A percentile compares a stretch with the other conserved stretches of the same genome.
Conservation (phyloP, 2,329 filamentous ascomycete genomes). For the Xenosphaeropsis pyriputrescens region DNA sequence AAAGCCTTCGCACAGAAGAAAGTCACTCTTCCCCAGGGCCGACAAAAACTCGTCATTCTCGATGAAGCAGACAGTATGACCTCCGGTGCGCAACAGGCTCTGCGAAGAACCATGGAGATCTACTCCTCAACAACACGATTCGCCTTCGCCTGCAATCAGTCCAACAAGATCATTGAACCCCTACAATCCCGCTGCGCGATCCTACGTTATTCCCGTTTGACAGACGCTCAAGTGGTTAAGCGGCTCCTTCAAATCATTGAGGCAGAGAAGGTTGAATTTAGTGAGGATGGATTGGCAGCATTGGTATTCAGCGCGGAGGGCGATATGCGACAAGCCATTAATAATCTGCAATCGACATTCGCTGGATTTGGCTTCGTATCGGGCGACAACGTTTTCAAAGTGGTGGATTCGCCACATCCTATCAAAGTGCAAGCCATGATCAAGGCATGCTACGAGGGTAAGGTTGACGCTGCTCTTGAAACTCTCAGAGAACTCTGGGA, state of each 20-base stretch:
- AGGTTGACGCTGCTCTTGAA: constrained; percentile 77
- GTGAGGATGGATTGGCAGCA: constrained; percentile 88
- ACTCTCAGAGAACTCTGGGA: constrained; percentile 83
- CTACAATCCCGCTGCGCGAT: constrained; percentile 94
- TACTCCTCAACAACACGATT: constrained; percentile 94
- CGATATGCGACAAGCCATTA: constrained; percentile 98
- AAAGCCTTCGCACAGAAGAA: constrained; percentile 99
- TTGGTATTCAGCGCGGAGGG: constrained; percentile 94
- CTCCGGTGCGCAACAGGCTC: constrained; percentile 84
- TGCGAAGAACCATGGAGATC: constrained; percentile 95
- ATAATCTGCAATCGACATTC: constrained; percentile 87
- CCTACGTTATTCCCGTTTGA: constrained; percentile 81
- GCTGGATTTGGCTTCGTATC: constrained; percentile 96
- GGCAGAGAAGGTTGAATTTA: constrained; percentile 79
- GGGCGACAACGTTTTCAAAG: constrained; percentile 94
- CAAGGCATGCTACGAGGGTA: constrained; percentile 88
- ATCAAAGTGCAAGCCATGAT: constrained; percentile 99
- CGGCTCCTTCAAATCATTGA: constrained; percentile 84
- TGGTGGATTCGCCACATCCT: constrained; percentile 92
- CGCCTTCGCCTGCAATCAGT: constrained; percentile 96
- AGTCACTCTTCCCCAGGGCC: constrained; percentile 77
- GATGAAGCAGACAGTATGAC: constrained; percentile 99
- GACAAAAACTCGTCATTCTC: constrained; percentile 93
- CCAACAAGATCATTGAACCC: constrained; percentile 99
- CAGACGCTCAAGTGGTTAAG: constrained; percentile 85